These are phyloP conservation scores for Nannizziopsis barbatae DNA, from an alignment of 2,329 filamentous ascomycete species.

Conservation along the genomic window DNA sequence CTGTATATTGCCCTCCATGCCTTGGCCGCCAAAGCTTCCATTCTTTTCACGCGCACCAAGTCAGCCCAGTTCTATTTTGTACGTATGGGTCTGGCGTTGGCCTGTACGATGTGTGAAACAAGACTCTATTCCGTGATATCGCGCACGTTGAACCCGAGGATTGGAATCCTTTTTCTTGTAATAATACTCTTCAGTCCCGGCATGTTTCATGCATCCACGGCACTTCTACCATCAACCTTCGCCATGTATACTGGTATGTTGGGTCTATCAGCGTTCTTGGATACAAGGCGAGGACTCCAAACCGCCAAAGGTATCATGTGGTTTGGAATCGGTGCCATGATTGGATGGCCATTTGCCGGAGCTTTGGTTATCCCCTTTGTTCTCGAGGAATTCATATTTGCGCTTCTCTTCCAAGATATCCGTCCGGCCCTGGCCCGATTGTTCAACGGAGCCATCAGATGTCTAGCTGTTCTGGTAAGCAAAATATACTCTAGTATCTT, in stretches of 20 bases:
- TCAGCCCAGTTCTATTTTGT: constrained; percentile 72
- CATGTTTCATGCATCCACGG: constrained; percentile 81
- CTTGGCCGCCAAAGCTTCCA: constrained; percentile 53
- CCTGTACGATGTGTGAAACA: constrained; percentile 73
- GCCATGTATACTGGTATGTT: constrained; percentile 91
- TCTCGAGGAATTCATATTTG: constrained; percentile 58
- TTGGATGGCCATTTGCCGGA: constrained; percentile 91
- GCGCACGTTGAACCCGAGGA: constrained; percentile 63
- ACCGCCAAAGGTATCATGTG: constrained; percentile 78
- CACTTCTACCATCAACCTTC: constrained; percentile 87
- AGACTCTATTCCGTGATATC: constrained; percentile 68
- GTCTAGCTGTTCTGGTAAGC: constrained; percentile 57
- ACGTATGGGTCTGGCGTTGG: constrained; percentile 59
- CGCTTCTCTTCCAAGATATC: constrained; percentile 44
- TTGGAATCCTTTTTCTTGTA: constrained; percentile 74
- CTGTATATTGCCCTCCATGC: constrained; percentile 76
- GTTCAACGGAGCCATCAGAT: constrained; percentile 55
- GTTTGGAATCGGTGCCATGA: constrained; percentile 72
- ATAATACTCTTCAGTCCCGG: constrained; percentile 70
- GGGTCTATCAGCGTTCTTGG: constrained; percentile 79
- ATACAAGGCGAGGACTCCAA: constrained; percentile 68
- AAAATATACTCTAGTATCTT: background rate
- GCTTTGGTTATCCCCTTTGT: constrained; percentile 73
- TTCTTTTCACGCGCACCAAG: constrained; percentile 43
- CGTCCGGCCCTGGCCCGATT: constrained; percentile 51